Conservation (phyloP, 1,284 basidiomycete genomes). For the Tilletia setariae region DNA sequence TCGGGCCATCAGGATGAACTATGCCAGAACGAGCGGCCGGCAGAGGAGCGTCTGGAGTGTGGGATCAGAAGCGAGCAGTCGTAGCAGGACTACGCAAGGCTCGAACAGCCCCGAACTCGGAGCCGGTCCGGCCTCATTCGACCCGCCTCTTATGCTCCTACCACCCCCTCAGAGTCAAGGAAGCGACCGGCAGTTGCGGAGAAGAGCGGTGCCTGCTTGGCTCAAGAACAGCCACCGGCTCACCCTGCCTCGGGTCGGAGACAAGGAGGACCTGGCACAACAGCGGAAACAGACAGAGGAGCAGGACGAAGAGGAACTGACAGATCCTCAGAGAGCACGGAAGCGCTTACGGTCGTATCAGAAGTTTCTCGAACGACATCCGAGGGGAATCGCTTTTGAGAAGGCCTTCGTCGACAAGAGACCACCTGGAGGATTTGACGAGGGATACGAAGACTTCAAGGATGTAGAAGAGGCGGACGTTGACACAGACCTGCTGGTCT, state of each 20-base stretch:
- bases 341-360: slow-evolving; percentile 2
- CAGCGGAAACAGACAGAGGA: background rate
- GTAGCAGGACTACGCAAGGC: background rate
- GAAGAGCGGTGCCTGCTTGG: background rate
- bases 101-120: slow-evolving; percentile 4
- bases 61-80: slow-evolving; percentile 4
- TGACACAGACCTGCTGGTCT: slow-evolving; percentile 5
- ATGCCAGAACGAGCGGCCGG: background rate
- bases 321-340: background rate
- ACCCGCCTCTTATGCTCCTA: background rate
- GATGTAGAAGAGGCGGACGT: slow-evolving; percentile 5
- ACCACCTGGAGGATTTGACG: slow-evolving; percentile 4
- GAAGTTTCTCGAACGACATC: background rate
- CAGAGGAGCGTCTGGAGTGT: slow-evolving; percentile 6
- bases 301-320: background rate
- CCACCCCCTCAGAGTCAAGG: background rate
- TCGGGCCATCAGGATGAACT: background rate
- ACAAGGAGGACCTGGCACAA: slow-evolving; percentile 2
- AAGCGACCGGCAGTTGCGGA: slow-evolving; percentile 2
- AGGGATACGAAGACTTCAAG: background rate
- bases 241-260: background rate
- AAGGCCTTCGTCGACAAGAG: background rate
- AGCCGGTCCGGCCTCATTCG: background rate
- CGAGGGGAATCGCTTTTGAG: background rate
- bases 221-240: background rate